Base-by-base conservation (phyloP, 1,284 basidiomycete species). In the Athelia psychrophila region DNA sequence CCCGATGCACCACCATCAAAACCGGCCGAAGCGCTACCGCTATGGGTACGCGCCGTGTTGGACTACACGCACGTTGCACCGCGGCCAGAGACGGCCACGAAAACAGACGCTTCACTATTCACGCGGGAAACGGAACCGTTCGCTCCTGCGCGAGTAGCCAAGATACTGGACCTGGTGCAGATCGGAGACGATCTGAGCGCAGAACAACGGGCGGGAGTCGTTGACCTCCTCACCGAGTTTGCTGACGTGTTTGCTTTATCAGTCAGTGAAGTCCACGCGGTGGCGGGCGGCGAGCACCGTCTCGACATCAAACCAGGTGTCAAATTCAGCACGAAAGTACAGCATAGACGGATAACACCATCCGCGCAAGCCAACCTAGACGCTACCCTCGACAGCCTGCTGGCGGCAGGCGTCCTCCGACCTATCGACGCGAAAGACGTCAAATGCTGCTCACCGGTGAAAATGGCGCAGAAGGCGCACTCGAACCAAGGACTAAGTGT, bases 181-280 rank as follows among this genome's bases (percentile, higher is more conserved):
- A 48, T 61, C 2, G 59, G 60, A 5, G 38, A 42, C 6, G 38
- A 42, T n/a, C 38, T 42, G 8, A 42, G 61, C 64, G 40, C 36
- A 68, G 0, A 53, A 56, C 6, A 19, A 25, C 2, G 55, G 54
- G 40, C 68, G 46, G 35, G 35, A 22, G 63, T 65, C 1, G 12
- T n/a, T 1, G 51, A 46, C 0, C 49, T 64, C 3, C 33, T 68
- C 2, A 23, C 25, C 1, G 51, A 59, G 51, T 64, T 54, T 40
- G 65, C 68, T n/a, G 64, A 68, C 53, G 55, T 53, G 30, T 70
- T 70, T 49, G 68, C 68, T 5, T 55, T 70, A 3, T 60, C 60
- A 18, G 44, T 70, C 3, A 52, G 56, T 13, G 64, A 69, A 47
- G 66, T 69, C 2, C 52, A 44, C 12, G 53, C 55, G 12, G 57